Evolutionary conservation across 83 land plant species (phyloP).

Genomic region (Diphasiastrum complanatum): DNA sequence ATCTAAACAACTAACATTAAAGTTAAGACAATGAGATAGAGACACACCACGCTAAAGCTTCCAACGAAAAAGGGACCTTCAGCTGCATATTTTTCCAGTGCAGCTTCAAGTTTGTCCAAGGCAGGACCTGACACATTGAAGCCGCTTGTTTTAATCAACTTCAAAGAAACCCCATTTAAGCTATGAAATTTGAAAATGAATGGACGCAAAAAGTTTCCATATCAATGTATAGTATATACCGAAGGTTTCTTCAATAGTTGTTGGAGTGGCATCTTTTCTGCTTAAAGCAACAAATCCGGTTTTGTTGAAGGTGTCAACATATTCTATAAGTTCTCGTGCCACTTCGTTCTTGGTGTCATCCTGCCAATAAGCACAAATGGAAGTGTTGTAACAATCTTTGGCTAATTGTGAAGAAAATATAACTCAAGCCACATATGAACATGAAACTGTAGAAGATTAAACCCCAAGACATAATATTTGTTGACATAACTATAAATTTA

Average conservation of each 20-base stretch:
- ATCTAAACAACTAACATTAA: neutral
- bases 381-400: too few relatives aligned
- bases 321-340: conserved; percentile 50
- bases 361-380: conserved; percentile 15
- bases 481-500: too few relatives aligned
- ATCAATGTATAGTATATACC: conserved; percentile 9
- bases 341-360: conserved; percentile 46
- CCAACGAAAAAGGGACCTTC: conserved; percentile 72
- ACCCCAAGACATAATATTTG: too few relatives aligned
- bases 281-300: conserved; percentile 27
- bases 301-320: conserved; percentile 35
- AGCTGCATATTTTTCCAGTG: conserved; percentile 43
- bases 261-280: conserved; percentile 31
- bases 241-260: conserved; percentile 28
- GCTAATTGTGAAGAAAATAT: too few relatives aligned
- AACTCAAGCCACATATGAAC: too few relatives aligned
- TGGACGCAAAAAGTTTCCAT: too few relatives aligned
- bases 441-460: too few relatives aligned
- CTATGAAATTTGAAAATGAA: conserved; percentile 3
- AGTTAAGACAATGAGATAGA: neutral
- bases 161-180: too few relatives aligned
- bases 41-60: conserved; percentile 51
- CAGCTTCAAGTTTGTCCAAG: conserved; percentile 48
- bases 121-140: conserved; percentile 34
- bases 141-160: neutral